phyloP scores from a whole-genome alignment of 2,329 filamentous ascomycete species.

The Cytospora paraplurivora region DNA sequence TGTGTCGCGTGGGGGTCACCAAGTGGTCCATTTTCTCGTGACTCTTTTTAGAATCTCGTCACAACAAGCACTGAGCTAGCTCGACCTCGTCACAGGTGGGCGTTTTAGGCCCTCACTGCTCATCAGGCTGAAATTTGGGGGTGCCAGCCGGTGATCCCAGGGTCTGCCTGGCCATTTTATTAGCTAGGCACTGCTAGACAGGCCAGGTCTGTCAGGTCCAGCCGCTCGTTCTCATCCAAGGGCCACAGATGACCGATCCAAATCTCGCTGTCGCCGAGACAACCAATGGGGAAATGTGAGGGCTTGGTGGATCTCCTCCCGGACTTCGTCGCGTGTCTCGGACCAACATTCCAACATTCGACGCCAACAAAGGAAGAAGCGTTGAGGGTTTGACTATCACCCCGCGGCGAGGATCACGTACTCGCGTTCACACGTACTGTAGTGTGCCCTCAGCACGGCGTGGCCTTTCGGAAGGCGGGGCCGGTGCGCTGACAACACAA shows the following conservation, averaged over 20 bases:
- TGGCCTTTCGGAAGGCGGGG: slow-evolving; percentile 24
- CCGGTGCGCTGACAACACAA: slow-evolving; percentile 20
- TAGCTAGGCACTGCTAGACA: no score
- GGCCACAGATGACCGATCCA: slow-evolving; percentile 15
- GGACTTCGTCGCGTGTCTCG: neutral
- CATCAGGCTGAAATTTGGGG: slow-evolving; percentile 22
- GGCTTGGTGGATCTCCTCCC: neutral
- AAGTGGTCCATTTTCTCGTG: neutral
- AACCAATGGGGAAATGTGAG: neutral
- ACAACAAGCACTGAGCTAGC: neutral
- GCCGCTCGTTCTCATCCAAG: neutral
- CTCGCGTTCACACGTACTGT: slow-evolving; percentile 5
- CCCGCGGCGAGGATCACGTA: slow-evolving; percentile 8
- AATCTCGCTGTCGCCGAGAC: slow-evolving; percentile 25
- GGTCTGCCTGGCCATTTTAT: no score
- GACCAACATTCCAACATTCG: neutral
- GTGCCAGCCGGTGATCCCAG: slow-evolving; percentile 7
- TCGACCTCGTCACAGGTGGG: neutral
- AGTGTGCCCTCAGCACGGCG: slow-evolving; percentile 3
- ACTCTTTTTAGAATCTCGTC: neutral
- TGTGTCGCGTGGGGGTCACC: slow-evolving; percentile 24
- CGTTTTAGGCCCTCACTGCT: slow-evolving; percentile 14
- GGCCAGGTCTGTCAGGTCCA: no score
- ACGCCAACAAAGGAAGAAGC: neutral
- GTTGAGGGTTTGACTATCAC: neutral